A percentile compares a stretch with the other conserved stretches of the same genome.
Conservation (phyloP, 1,284 basidiomycete species). For the Malassezia pachydermatis region DNA sequence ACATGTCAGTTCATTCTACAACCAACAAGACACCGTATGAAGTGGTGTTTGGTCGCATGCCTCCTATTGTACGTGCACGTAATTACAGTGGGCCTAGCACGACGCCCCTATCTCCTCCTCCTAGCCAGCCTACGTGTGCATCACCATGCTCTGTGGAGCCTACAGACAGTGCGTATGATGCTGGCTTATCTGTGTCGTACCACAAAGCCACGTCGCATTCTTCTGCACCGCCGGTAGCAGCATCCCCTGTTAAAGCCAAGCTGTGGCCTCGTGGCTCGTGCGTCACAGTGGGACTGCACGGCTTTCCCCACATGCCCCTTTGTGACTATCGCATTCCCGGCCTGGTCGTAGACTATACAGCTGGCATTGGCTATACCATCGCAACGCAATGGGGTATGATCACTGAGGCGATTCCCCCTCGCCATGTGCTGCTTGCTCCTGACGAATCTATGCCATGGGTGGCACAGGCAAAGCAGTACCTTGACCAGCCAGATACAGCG, state of each 20-base stretch:
- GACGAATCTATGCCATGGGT: too few species aligned
- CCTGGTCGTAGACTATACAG: background rate
- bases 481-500: background rate
- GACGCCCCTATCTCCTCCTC: too few species aligned
- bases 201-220: too few species aligned
- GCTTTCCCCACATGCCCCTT: background rate
- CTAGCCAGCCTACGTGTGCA: too few species aligned
- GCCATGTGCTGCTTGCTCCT: constrained; percentile 6
- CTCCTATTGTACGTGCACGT: too few species aligned
- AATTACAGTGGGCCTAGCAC: too few species aligned
- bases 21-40: constrained; percentile 1
- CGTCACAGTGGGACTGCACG: background rate
- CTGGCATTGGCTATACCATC: constrained; percentile 1
- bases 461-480: background rate
- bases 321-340: constrained; percentile 9
- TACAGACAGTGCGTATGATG: too few species aligned
- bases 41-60: constrained; percentile 9
- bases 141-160: too few species aligned
- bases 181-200: too few species aligned
- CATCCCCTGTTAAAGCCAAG: background rate
- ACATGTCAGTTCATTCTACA: constrained; percentile 2
- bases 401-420: background rate
- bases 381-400: constrained; percentile 1
- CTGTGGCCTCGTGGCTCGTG: background rate
- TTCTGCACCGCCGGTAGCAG: background rate